Evolutionary conservation across 163 green algal genomes (phyloP).

Genomic region (Chlamydomonas reinhardtii): DNA sequence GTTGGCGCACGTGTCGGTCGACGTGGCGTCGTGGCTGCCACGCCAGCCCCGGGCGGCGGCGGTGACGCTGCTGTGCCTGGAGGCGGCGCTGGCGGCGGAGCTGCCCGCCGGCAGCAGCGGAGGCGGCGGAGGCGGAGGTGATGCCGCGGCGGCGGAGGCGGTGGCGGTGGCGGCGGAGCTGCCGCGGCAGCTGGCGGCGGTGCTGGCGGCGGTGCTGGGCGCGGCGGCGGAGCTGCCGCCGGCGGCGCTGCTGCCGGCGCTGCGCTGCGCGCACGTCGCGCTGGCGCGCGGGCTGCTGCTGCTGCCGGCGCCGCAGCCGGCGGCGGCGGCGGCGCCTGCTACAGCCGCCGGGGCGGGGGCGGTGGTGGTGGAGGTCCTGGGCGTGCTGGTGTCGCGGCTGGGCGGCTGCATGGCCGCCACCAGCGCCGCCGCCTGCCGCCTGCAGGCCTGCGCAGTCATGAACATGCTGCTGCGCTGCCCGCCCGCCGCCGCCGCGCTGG

Average conservation of each 20-base stretch:
- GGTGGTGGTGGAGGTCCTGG: not conserved
- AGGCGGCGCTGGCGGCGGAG: slow-evolving; percentile 9
- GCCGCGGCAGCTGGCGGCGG: not conserved
- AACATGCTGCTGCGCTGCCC: slow-evolving; percentile 2
- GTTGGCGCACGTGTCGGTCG: not conserved
- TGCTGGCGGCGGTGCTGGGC: not conserved
- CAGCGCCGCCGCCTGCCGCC: slow-evolving; percentile 2
- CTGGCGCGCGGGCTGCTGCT: slow-evolving; percentile 29
- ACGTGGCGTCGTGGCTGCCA: slow-evolving; percentile 14
- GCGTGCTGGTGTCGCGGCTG: slow-evolving; percentile 18
- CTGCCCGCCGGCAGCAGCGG: not conserved
- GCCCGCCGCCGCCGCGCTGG: not conserved
- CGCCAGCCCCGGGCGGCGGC: slow-evolving; percentile 21
- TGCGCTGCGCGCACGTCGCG: slow-evolving; percentile 13
- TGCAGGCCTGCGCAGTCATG: slow-evolving; percentile 30
- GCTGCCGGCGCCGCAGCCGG: not conserved
- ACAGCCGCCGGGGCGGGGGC: not conserved
- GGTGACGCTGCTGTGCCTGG: slow-evolving; percentile 4
- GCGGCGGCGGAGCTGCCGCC: slow-evolving; percentile 20
- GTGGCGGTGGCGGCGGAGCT: not conserved
- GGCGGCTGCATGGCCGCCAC: slow-evolving; percentile 4
- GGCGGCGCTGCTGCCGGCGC: slow-evolving; percentile 23
- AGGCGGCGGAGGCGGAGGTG: not conserved
- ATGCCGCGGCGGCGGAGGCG: not conserved
- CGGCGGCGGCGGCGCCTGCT: too few species aligned